Conservation (phyloP, 192 early-diverging fungal species). For the Backusella luteola region DNA sequence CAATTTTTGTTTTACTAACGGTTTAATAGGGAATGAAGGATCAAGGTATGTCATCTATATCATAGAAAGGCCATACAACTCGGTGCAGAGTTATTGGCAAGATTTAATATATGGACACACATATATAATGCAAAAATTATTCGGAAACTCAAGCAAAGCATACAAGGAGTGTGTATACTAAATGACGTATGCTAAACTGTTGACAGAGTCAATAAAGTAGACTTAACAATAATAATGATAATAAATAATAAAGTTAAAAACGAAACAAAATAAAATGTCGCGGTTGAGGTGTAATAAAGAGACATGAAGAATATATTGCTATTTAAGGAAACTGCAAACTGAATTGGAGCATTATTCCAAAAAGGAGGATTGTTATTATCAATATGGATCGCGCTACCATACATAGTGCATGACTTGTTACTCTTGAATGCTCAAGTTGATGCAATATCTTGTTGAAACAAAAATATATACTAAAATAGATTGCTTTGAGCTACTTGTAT, state of each 20-base stretch:
- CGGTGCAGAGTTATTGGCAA: background rate
- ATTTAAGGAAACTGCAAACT: constrained; percentile 5
- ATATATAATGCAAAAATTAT: background rate
- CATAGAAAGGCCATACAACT: background rate
- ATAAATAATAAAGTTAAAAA: background rate
- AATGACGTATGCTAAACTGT: background rate
- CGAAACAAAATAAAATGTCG: background rate
- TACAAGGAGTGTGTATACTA: background rate
- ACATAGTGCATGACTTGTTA: background rate
- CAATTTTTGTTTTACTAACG: background rate
- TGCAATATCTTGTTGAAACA: background rate
- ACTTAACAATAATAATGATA: background rate
- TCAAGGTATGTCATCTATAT: background rate
- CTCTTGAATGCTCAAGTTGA: background rate
- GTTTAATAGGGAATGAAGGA: background rate
- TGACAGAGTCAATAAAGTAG: constrained; percentile 6
- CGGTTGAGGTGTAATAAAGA: background rate
- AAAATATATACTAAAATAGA: background rate
- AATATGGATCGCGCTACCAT: background rate
- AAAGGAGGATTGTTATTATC: background rate
- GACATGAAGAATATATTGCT: background rate
- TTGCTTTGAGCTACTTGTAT: constrained; percentile 1
- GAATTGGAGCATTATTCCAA: background rate
- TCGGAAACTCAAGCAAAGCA: background rate
- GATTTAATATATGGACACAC: background rate